phyloP scores from a whole-genome alignment of 2,329 filamentous ascomycete genomes.

The Xylaria sp. region DNA sequence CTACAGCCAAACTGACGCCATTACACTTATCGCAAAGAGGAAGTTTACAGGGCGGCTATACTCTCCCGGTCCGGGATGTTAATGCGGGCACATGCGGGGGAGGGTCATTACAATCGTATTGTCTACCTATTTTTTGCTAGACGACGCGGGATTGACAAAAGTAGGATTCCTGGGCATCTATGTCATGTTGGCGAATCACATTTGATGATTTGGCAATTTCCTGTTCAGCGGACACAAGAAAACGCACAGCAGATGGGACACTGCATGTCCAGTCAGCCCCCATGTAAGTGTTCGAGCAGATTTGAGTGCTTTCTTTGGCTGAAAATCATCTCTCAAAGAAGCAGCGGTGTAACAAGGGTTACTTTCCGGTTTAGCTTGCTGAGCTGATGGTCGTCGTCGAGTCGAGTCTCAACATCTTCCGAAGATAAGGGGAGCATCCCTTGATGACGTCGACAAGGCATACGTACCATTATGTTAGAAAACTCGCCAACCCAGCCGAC shows the following conservation, averaged over 20 bases:
- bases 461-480: not conserved
- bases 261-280: slow-evolving; percentile 6
- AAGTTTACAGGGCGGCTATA: not conserved
- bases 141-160: not conserved
- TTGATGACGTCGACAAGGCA: not conserved
- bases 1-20: not conserved
- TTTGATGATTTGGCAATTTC: not conserved
- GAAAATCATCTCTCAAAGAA: not conserved
- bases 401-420: not conserved
- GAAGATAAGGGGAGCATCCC: not conserved
- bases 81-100: slow-evolving; percentile 17
- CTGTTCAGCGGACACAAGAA: not conserved
- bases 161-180: not conserved
- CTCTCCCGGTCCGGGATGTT: slow-evolving; percentile 4
- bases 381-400: not conserved
- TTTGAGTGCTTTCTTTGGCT: not conserved
- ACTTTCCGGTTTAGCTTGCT: not conserved
- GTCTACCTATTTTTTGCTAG: not conserved
- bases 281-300: not conserved
- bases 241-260: slow-evolving; percentile 5
- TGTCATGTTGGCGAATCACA: slow-evolving; percentile 9
- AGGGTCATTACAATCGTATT: not conserved
- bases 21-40: not conserved
- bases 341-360: slow-evolving; percentile 1
- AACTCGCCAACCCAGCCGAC: not conserved